A percentile compares a stretch with the other conserved stretches of the same genome.
Conservation (phyloP, 2,329 filamentous ascomycete species). For the Botrytis galanthina region DNA sequence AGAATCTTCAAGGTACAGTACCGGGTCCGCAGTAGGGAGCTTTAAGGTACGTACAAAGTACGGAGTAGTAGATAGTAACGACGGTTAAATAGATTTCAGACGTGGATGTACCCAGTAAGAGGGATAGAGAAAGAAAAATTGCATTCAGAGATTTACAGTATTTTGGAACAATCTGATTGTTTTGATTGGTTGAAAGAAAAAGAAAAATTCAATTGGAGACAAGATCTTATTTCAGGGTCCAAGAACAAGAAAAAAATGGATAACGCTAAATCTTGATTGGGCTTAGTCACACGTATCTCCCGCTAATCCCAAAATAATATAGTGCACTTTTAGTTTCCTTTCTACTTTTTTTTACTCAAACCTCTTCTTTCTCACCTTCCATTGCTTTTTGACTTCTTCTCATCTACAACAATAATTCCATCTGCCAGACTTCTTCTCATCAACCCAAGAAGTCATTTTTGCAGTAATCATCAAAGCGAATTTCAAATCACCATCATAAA, state of each 20-base stretch:
- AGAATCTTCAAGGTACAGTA: not conserved
- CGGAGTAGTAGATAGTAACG: not conserved
- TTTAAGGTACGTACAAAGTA: not conserved
- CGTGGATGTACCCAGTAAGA: not conserved
- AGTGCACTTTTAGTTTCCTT: not conserved
- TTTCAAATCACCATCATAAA: conserved; percentile 21
- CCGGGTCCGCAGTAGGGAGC: not conserved
- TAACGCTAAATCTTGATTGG: not conserved
- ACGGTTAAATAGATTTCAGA: not conserved
- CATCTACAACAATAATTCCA: conserved; percentile 26
- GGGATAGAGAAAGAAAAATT: conserved; percentile 1
- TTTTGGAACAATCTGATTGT: conserved; percentile 9
- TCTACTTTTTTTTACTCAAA: conserved; percentile 27
- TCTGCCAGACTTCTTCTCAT: conserved; percentile 28
- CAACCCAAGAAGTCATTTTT: conserved; percentile 25
- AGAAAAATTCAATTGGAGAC: not conserved
- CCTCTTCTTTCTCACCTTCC: conserved; percentile 19
- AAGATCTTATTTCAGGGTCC: conserved; percentile 1
- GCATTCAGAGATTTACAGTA: conserved; percentile 10
- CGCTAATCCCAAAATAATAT: not conserved
- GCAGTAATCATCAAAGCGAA: conserved; percentile 21
- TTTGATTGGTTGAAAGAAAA: not conserved
- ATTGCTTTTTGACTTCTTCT: conserved; percentile 14
- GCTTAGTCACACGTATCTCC: not conserved
- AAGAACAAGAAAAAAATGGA: conserved; percentile 9